Evolutionary conservation across 768 basidiomycete genomes (phyloP), one percentile per base, ranked within the genome.

Genomic region (Hericium coralloides): DNA sequence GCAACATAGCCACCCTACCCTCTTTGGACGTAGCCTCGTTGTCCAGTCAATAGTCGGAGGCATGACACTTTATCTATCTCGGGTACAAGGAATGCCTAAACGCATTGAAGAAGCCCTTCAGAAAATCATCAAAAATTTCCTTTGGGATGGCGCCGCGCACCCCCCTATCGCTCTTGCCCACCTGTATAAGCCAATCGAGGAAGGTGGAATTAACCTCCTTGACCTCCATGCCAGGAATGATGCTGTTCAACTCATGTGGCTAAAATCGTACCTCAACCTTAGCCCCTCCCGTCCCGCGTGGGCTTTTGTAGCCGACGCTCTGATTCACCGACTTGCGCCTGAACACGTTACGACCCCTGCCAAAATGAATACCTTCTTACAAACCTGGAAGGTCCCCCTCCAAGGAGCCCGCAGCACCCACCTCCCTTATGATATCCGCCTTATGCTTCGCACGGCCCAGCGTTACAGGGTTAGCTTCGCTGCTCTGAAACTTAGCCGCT

Each of bases 21-120:
- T 65, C 4, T 43, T 58, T 38, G 65, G 65, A 0, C 38, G 51
- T 17, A 36, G 57, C 31, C 58, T 66, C 18, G 58, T 67, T 5
- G 47, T 64, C 0, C 63, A 68, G 41, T 63, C 65, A 60, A 26
- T 63, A 0, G 55, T 67, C 3, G 66, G 61, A 0, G 63, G 64
- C 0, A 63, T 58, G 58, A 65, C 67, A 3, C 70, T 70, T 55
- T 69, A 64, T 56, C 55, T 67, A 0, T 59, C 67, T 0, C 55
- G 54, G 2, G 62, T 65, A 0, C 67, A 68, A 55, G 65, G 68
- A 2, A 69, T 69, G 68, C 68, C 66, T 0, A 55, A 52, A 38
- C 1, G 17, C 0, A 52, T 60, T 0, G 59, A 60, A 43, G 55
- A 47, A 7, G 8, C n/a, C 3, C 8, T 58, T n/a, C 17, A 8